Conservation (phyloP, 805 yeast species). For the Starmerella sp. region DNA sequence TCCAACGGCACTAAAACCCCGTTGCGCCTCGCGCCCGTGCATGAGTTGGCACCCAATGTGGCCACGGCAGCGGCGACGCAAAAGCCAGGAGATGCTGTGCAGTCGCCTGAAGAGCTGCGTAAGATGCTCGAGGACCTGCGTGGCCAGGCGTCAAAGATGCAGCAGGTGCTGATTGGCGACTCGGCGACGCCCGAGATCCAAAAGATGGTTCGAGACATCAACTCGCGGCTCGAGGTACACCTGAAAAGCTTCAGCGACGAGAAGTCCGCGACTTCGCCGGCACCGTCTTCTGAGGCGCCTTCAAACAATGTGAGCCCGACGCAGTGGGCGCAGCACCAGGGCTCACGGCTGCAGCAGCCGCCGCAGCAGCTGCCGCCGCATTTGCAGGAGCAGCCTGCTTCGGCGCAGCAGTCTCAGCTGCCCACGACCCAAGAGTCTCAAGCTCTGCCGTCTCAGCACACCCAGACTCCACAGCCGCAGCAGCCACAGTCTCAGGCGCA, state of each 20-base stretch:
- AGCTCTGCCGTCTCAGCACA: too few species aligned
- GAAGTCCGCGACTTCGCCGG: not conserved
- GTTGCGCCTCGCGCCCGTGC: not conserved
- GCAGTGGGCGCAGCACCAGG: not conserved
- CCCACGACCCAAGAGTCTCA: not conserved
- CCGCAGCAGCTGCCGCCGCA: not conserved
- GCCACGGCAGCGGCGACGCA: not conserved
- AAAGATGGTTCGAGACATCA: not conserved
- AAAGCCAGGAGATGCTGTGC: not conserved
- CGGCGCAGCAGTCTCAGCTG: too few species aligned
- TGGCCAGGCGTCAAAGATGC: slow-evolving; percentile 2
- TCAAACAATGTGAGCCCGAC: not conserved
- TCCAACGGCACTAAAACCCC: not conserved
- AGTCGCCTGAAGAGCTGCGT: not conserved
- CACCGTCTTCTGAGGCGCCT: not conserved
- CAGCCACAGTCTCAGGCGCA: not conserved
- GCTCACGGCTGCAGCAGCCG: not conserved
- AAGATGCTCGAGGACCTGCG: slow-evolving; percentile 1
- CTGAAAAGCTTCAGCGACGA: not conserved
- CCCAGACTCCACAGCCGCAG: not conserved
- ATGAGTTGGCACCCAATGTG: not conserved
- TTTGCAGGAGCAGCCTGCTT: too few species aligned
- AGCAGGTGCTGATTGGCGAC: not conserved
- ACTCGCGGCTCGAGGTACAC: not conserved
- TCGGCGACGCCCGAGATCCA: slow-evolving; percentile 1